phyloP scores from a whole-genome alignment of 345 rosid species.

The Moricandia moricandioides region DNA sequence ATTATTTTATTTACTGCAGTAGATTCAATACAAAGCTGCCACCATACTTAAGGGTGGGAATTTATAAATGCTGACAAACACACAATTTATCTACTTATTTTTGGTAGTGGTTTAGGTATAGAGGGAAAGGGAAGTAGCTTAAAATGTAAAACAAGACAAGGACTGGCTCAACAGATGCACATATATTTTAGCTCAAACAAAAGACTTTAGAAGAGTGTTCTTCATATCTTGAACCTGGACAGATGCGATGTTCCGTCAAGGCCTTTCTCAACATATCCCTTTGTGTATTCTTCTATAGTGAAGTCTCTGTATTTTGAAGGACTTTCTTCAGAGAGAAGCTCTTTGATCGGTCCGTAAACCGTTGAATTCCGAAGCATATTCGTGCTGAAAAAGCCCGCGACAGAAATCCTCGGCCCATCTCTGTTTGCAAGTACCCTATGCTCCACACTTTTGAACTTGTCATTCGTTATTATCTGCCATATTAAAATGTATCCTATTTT shows the following conservation, averaged over 20 bases:
- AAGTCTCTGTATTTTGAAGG: conserved; percentile 35
- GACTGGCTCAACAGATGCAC: not conserved
- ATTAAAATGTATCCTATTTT: not conserved
- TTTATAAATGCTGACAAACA: not conserved
- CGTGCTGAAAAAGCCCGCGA: conserved; percentile 40
- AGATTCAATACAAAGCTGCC: too few species aligned
- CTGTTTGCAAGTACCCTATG: conserved; percentile 43
- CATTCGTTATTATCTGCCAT: conserved; percentile 43
- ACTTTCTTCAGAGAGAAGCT: conserved; percentile 39
- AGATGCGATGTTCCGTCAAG: conserved; percentile 32
- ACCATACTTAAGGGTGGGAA: not conserved
- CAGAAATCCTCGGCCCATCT: conserved; percentile 40
- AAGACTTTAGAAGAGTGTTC: not conserved
- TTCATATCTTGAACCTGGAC: conserved; percentile 33
- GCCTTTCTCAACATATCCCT: conserved; percentile 26
- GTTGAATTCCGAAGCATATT: not conserved
- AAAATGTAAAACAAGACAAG: not conserved
- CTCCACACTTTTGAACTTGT: conserved; percentile 39
- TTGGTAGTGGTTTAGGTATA: too few species aligned
- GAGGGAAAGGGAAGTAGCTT: not conserved
- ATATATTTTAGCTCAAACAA: not conserved
- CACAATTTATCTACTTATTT: not conserved
- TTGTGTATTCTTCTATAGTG: conserved; percentile 22
- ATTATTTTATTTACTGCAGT: too few species aligned
- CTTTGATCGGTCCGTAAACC: conserved; percentile 45